phyloP scores from a whole-genome alignment of 2,329 filamentous ascomycete species.

The Didymella sp. region DNA sequence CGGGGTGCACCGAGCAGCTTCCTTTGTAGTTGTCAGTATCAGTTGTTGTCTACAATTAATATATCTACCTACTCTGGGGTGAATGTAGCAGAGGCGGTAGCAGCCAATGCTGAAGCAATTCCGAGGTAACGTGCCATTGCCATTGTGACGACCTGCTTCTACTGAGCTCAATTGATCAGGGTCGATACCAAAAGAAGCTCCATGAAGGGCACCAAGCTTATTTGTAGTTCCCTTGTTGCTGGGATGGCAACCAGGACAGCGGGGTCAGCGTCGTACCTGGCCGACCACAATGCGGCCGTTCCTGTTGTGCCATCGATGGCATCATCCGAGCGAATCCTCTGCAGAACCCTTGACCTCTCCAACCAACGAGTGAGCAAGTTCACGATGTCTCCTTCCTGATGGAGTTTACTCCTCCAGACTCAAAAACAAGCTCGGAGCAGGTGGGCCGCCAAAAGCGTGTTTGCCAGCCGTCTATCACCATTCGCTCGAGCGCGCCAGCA shows the following conservation, averaged over 20 bases:
- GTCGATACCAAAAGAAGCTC: constrained; percentile 29
- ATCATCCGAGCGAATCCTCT: constrained; percentile 23
- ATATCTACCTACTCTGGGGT: constrained; percentile 44
- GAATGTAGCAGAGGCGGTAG: constrained; percentile 41
- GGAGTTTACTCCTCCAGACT: constrained; percentile 22
- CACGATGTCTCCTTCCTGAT: constrained; percentile 33
- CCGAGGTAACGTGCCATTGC: constrained; percentile 47
- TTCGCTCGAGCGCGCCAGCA: constrained; percentile 22
- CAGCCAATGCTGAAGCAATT: constrained; percentile 44
- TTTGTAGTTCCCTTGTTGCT: constrained; percentile 28
- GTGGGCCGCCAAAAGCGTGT: constrained; percentile 34
- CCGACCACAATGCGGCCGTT: constrained; percentile 13
- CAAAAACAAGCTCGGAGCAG: constrained; percentile 35
- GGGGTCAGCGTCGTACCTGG: constrained; percentile 25
- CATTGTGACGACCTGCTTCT: constrained; percentile 37
- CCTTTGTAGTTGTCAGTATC: constrained; percentile 25
- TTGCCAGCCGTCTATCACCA: constrained; percentile 30
- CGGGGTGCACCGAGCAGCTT: constrained; percentile 74
- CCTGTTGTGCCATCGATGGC: constrained; percentile 26
- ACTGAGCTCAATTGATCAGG: constrained; percentile 36
- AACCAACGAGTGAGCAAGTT: constrained; percentile 15
- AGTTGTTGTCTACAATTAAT: neutral
- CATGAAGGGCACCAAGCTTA: constrained; percentile 30
- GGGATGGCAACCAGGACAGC: constrained; percentile 20
- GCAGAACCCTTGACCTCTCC: neutral